These are phyloP conservation scores for Phaeoacremonium minimum DNA, from an alignment of 2,329 filamentous ascomycete genomes.

Conservation along the genomic window DNA sequence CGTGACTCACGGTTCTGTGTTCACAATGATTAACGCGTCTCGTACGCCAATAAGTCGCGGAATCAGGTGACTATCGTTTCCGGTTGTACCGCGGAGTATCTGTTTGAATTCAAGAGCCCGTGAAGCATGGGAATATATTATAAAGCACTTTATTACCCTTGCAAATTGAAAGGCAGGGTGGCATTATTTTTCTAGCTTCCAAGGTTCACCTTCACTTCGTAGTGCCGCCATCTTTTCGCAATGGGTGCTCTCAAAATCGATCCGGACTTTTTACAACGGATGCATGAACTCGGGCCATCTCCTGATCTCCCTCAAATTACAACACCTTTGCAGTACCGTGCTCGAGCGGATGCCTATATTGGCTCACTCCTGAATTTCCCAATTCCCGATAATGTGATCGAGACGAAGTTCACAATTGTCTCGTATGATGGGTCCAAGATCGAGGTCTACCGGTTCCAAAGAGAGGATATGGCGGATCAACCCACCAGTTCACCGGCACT, in stretches of 20 bases:
- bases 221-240: no score
- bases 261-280: not conserved
- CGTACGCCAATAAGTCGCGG: no score
- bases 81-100: no score
- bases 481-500: not conserved
- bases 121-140: no score
- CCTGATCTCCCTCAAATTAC: not conserved
- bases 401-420: slow-evolving; percentile 3
- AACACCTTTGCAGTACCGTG: not conserved
- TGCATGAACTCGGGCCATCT: not conserved
- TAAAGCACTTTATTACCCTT: no score
- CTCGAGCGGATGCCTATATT: not conserved
- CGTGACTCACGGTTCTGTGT: no score
- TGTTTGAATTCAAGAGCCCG: no score
- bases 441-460: slow-evolving; percentile 1
- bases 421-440: slow-evolving; percentile 4
- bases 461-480: not conserved
- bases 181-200: no score
- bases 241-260: not conserved
- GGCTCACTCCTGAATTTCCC: not conserved
- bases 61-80: no score
- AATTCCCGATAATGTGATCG: slow-evolving; percentile 1
- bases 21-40: no score
- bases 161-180: no score
- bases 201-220: no score